Evolutionary conservation across 2,329 filamentous ascomycete genomes (phyloP).

Genomic region (Aurifilum marmelostoma): DNA sequence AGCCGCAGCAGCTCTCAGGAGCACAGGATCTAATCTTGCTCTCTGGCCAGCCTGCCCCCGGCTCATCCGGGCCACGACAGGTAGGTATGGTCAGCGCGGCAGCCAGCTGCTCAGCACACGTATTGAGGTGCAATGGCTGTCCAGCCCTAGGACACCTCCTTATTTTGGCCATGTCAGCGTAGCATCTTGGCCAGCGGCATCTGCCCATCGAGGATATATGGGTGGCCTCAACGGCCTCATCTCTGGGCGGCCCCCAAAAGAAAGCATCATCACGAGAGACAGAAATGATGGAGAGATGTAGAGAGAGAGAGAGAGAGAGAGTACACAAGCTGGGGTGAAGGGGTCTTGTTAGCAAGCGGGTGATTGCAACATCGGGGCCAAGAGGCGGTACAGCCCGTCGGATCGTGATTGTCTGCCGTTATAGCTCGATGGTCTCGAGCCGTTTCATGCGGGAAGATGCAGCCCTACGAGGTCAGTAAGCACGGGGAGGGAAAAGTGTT

Average conservation of each 20-base stretch:
- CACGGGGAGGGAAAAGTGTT: neutral
- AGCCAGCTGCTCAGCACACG: neutral
- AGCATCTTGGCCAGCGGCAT: neutral
- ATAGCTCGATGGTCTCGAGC: neutral
- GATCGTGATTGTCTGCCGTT: neutral
- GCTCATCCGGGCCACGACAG: neutral
- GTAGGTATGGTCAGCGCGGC: neutral
- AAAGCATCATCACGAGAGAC: neutral
- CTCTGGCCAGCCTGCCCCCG: neutral
- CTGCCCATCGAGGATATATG: neutral
- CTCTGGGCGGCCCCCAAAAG: neutral
- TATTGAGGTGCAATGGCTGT: neutral
- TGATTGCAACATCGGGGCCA: constrained; percentile 9
- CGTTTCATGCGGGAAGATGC: constrained; percentile 13
- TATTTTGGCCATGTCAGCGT: neutral
- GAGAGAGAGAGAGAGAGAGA: no score
- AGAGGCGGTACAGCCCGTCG: neutral
- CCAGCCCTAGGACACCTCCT: neutral
- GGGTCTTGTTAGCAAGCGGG: neutral
- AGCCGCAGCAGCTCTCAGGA: constrained; percentile 4
- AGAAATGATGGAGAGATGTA: neutral
- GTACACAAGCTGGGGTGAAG: neutral
- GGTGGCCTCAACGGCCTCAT: constrained; percentile 4
- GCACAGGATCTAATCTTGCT: neutral
- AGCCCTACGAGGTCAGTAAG: constrained; percentile 13